A percentile compares a stretch with the other conserved stretches of the same genome.
Evolutionary conservation across 2,329 filamentous ascomycete genomes (phyloP).

Genomic region (Cercospora zeina): DNA sequence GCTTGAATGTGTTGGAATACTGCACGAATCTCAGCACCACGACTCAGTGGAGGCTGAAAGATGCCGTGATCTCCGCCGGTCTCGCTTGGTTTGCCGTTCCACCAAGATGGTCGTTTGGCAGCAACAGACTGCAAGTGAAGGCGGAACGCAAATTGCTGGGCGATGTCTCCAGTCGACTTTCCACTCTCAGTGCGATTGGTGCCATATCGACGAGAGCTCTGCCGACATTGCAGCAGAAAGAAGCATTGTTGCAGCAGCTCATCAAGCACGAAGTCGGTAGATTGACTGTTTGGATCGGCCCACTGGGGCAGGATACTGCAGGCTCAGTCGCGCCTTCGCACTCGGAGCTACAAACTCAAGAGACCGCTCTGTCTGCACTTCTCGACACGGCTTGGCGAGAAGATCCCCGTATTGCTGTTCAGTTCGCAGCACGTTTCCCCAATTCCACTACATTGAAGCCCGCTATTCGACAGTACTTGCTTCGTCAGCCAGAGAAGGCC

Average conservation of each 20-base stretch:
- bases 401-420: conserved; percentile 80
- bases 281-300: conserved; percentile 85
- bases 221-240: conserved; percentile 72
- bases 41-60: conserved; percentile 80
- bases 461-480: conserved; percentile 75
- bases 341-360: conserved; percentile 44
- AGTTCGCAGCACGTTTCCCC: conserved; percentile 73
- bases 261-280: conserved; percentile 82
- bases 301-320: conserved; percentile 63
- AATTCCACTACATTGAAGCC: conserved; percentile 69
- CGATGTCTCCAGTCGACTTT: conserved; percentile 70
- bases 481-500: conserved; percentile 82
- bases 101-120: conserved; percentile 90
- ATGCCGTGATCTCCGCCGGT: conserved; percentile 81
- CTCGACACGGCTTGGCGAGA: conserved; percentile 85
- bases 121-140: conserved; percentile 89
- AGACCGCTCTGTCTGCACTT: conserved; percentile 49
- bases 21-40: conserved; percentile 64
- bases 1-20: conserved; percentile 72
- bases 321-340: conserved; percentile 37
- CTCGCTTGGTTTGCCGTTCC: conserved; percentile 84
- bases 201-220: conserved; percentile 51
- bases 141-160: conserved; percentile 81
- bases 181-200: conserved; percentile 63
- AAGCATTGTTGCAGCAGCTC: conserved; percentile 76